Conservation (phyloP, 116 monocot species). For the Papilionanthe hybrid region DNA sequence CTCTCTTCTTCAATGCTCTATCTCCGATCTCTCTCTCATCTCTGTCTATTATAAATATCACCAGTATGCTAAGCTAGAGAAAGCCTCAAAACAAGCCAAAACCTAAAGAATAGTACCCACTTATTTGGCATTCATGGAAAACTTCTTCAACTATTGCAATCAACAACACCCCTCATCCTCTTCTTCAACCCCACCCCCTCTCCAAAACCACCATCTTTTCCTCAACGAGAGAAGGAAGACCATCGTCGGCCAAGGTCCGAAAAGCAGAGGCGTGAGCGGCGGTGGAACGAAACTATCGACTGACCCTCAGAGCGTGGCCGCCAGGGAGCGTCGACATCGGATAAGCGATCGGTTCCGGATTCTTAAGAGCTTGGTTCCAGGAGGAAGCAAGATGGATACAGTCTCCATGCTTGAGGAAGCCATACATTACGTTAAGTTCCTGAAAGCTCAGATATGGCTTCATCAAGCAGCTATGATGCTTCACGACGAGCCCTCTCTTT, state of each 20-base stretch:
- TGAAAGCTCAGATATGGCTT: slow-evolving; percentile 83
- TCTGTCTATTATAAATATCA: neutral
- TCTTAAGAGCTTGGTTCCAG: slow-evolving; percentile 80
- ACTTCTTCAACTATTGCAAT: neutral
- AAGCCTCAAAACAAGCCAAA: neutral
- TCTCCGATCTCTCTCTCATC: neutral
- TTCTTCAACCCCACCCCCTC: neutral
- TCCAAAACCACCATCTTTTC: neutral
- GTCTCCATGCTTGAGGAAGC: slow-evolving; percentile 95
- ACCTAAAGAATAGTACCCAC: neutral
- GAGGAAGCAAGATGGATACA: slow-evolving; percentile 96
- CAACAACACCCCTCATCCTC: neutral
- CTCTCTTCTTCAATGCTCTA: neutral
- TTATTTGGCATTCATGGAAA: neutral
- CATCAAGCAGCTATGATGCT: slow-evolving; percentile 39
- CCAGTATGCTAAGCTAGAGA: neutral
- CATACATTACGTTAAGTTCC: slow-evolving; percentile 91
- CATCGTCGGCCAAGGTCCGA: neutral
- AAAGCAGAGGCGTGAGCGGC: slow-evolving; percentile 14
- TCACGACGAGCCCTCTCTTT: neutral
- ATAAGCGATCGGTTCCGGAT: slow-evolving; percentile 85
- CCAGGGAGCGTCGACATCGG: slow-evolving; percentile 71
- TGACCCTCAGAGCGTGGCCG: slow-evolving; percentile 96
- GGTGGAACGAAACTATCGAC: slow-evolving; percentile 65
- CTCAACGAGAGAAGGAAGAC: neutral